Percentiles rank a stretch among this genome's conserved stretches.
Evolutionary conservation across 306 rosid species (phyloP).

Genomic region (Rosa multiflora): DNA sequence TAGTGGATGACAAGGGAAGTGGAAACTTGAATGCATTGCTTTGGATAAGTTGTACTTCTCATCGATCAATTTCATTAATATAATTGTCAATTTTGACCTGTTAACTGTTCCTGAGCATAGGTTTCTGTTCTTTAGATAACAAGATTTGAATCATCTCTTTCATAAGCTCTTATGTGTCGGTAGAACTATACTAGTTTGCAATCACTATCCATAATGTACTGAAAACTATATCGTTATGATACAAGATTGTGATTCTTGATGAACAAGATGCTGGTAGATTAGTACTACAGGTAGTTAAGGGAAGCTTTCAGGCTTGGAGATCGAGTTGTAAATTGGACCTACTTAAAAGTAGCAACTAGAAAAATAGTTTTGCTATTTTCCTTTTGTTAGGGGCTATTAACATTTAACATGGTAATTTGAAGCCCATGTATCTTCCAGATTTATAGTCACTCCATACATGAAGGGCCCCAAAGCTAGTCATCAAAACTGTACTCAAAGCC

Average conservation of each 20-base stretch:
- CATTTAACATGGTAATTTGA: conserved; percentile 63
- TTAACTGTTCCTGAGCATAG: neutral
- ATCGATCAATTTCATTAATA: conserved; percentile 10
- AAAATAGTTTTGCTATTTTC: neutral
- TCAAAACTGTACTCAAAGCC: conserved; percentile 71
- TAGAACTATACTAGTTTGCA: too few relatives aligned
- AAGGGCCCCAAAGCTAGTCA: conserved; percentile 77
- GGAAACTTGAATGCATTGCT: conserved; percentile 14
- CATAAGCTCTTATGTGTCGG: too few relatives aligned
- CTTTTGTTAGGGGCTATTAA: neutral
- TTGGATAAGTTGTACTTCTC: conserved; percentile 17
- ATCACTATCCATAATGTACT: neutral
- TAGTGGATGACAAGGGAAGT: conserved; percentile 12
- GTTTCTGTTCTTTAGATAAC: neutral
- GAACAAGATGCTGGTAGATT: neutral
- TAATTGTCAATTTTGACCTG: conserved; percentile 28
- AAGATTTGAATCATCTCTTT: neutral
- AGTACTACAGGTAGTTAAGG: neutral
- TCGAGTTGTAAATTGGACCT: neutral
- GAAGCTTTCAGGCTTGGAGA: neutral
- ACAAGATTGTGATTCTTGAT: neutral
- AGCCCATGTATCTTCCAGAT: conserved; percentile 76
- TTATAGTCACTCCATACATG: conserved; percentile 55
- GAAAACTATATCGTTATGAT: neutral
- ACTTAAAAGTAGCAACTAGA: neutral